Base-by-base conservation (phyloP, 352 stramenopile genomes). In the Phytopythium sindhum region DNA sequence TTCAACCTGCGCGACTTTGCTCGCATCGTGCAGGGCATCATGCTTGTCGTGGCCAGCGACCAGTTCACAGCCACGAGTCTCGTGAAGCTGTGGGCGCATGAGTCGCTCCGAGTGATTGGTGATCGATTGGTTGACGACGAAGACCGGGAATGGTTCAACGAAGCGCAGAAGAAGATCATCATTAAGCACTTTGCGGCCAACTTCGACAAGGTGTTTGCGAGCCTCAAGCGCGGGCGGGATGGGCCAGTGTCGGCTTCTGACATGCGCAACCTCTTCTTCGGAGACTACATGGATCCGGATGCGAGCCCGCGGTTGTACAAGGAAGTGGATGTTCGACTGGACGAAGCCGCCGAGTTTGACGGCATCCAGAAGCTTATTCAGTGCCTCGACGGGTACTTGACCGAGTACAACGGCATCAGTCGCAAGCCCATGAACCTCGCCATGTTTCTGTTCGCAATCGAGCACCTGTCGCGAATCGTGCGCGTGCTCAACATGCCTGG, bases 361-460 rank as follows among this genome's bases (percentile, higher is more conserved):
- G 90, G 96, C 17, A 82, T 98, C 21, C 65, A 77, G 31, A 74
- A 82, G 35, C 72, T 97, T 26, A 91, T 97, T 39, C 76, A 88
- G 37, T 96, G 80, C 50, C 68, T 98, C 21, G 91, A 98, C 52
- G 81, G 89, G 4, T 98, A 97, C 50, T 66, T 98, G 37, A 78
- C 73, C 55, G 93, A 98, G 61, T 98, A 97, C 79, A 98, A 98
- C 63, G 82, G 78, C 1, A 88, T 97, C 42, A 97, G 83, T 42
- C 96, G 95, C 57, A 97, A 96, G 47, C 90, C 91, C 0, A 98
- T 98, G 95, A 96, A 98, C 62, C 68, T 98, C 5, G 95, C 98
- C 7, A 97, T 98, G 91, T 98, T 98, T 64, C 74, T 97, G 24
- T 98, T 98, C 63, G 95, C 95, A 9, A 97, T 98, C 52, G 93